Base-by-base conservation (phyloP, 2,329 filamentous ascomycete species). In the Xylariales sp. region DNA sequence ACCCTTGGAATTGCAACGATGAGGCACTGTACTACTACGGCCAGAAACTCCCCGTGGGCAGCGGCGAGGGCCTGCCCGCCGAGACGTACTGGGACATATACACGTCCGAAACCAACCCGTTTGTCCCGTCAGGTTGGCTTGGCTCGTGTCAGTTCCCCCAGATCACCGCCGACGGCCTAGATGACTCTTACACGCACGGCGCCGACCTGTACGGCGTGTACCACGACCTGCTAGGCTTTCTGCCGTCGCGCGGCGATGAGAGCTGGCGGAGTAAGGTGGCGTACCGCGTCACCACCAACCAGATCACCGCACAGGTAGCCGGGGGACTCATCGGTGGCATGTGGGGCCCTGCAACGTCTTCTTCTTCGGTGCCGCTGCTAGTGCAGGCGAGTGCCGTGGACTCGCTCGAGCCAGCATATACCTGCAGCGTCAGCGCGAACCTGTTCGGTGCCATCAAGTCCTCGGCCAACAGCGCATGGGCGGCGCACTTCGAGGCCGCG, bases 111-210 rank as follows among this genome's bases (percentile, higher is more conserved):
- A 64, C 73, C 14, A 91, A 90, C 53, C 83, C 85, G 0, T 84
- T 88, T 51, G 55, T 69, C 3, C 74, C 78, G 0, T 54, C 69
- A 2, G 85, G 85, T 3, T 89, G 85, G 67, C 72, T 78, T 28
- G 85, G 85, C 3, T 81, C 76, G 11, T 93, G 88, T 49, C 80
- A 85, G 49, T 93, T 91, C 55, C 88, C 87, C 0, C 88, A 93
- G 57, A 85, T 93, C 51, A 89, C 85, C 0, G 63, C 73, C 2
- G 72, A 64, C 14, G 87, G 88, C 0, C 69, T 93, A 1, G 76
- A 82, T 33, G 87, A 93, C 60, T 83, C 83, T 12, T 83, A 76
- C 67, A 73, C 81, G 45, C 88, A 93, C 57, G 87, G 88, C 8
- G 69, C 66, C n/a, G 86, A 93, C 54, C 62, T 93, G 0, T 88